Base-by-base conservation (phyloP, 805 yeast species). In the Diddensiella transvaalensis region DNA sequence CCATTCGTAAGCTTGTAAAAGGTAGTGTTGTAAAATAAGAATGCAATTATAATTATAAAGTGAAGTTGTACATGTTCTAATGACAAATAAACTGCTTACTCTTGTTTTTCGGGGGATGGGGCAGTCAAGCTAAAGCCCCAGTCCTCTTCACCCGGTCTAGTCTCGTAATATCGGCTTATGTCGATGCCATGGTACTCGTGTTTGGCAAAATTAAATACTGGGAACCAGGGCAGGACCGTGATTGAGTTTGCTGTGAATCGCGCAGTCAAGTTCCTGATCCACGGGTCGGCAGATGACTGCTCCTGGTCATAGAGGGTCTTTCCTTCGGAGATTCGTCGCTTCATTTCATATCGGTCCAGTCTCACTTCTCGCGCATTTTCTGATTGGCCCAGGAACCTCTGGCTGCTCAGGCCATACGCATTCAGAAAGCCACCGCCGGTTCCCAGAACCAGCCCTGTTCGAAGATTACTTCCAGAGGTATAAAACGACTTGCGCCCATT, bases 111-210 rank as follows among this genome's bases (percentile, higher is more conserved):
- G 21, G 43, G 22, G n/a, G 15, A 15, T 8, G 41, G 32, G 5
- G 29, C 26, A 29, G 51, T 51, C 41, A 65, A 51, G 40, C 61
- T 54, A 49, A 77, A 75, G 4, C 79, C 80, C 82, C 82, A 77
- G 23, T 64, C 70, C 64, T 77, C 82, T 64, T 77, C 82, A 42
- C 82, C 82, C 3, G 77, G 76, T 4, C 70, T 50, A n/a, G 64
- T 61, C 54, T 63, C 72, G 52, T 66, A 67, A 57, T 81, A 83
- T 60, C 73, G 80, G 60, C 74, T 73, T 51, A 83, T 71, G 60
- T 82, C 84, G 50, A 85, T 80, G 22, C 91, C 93, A 66, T 87
- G 96, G 70, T 80, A 82, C 57, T 86, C 88, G 67, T 87, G 96
- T 64, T 80, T 70, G 41, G 81, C 88, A 53, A 85, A 71, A 69